Conservation (phyloP, 2,329 filamentous ascomycete species). For the Sporothrix brunneoviolacea region DNA sequence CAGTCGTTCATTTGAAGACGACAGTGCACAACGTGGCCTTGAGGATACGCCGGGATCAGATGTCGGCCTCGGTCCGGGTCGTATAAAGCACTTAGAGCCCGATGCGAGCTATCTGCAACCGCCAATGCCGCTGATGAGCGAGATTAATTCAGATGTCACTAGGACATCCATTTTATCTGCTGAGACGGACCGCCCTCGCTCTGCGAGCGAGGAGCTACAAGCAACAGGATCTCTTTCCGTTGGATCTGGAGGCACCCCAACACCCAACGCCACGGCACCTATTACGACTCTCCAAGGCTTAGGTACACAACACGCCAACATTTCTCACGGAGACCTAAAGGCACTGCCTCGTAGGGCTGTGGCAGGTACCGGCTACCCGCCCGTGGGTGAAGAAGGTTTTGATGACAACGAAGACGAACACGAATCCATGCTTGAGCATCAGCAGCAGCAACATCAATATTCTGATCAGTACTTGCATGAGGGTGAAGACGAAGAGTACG, state of each 20-base stretch:
- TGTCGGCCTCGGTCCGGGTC: slow-evolving; percentile 29
- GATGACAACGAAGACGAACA: slow-evolving; percentile 42
- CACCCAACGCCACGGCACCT: slow-evolving; percentile 41
- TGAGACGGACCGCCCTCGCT: slow-evolving; percentile 65
- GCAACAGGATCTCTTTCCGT: slow-evolving; percentile 47
- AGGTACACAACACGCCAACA: slow-evolving; percentile 60
- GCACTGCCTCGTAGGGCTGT: slow-evolving; percentile 42
- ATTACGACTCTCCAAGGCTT: slow-evolving; percentile 49
- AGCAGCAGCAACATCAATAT: slow-evolving; percentile 34
- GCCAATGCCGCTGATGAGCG: slow-evolving; percentile 83
- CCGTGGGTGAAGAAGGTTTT: slow-evolving; percentile 35
- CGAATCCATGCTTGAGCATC: slow-evolving; percentile 28
- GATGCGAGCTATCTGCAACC: slow-evolving; percentile 43
- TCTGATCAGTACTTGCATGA: slow-evolving; percentile 32
- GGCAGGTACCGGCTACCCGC: slow-evolving; percentile 17
- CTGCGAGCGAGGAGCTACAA: slow-evolving; percentile 53
- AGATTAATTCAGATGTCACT: slow-evolving; percentile 81
- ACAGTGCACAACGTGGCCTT: background rate
- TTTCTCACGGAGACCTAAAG: slow-evolving; percentile 53
- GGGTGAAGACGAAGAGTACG: slow-evolving; percentile 22
- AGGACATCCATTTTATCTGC: slow-evolving; percentile 81
- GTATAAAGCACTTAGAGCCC: slow-evolving; percentile 46
- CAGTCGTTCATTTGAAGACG: slow-evolving; percentile 10
- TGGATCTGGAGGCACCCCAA: slow-evolving; percentile 51
- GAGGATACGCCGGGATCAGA: background rate